Base-by-base conservation (phyloP, 768 basidiomycete genomes). In the Ramaria sp. region DNA sequence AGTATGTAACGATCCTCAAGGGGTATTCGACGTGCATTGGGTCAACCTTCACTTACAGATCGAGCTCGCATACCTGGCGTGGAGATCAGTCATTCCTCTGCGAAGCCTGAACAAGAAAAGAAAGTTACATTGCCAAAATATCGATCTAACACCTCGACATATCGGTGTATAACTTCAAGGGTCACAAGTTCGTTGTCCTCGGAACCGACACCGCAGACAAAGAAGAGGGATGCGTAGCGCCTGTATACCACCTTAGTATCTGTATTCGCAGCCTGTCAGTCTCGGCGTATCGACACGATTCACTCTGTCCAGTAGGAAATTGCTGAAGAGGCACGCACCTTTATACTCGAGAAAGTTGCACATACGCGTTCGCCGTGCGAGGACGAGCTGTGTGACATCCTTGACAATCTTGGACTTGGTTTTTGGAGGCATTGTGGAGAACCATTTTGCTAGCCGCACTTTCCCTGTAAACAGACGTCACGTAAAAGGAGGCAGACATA, bases 271-370 rank as follows among this genome's bases (percentile, higher is more conserved):
- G 34, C 34, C 34, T 13, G 4, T 37, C 13, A 37, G 34, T 27
- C 27, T 27, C 5, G 27, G 27, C 27, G 27, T 27, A 31, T 41
- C 50, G 24, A 24, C 57, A 30, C 22, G 11, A 34, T 12, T 49
- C 48, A 4, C 11, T 27, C 11, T 33, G 15, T n/a, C 6, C n/a
- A 17, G 11, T 27, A 49, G 7, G 24, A 13, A 17, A 2, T 30
- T 3, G 24, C 15, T 27, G 11, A 24, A 19, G 17, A 24, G 10
- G 12, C 11, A 59, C 80, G 62, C 59, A 86, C 94, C 94, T 74
- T 94, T 96, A 75, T 96, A 96, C 68, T 98, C 95, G 41, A 97
- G 71, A 65, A 98, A 87, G 71, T 97, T 98, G 68, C 92, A 96
- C 91, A 92, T 94, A 55, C 87, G 78, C 51, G 88, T 89, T 58